Evolutionary conservation across 176 grass and related monocot species (phyloP), one percentile per base, ranked within the genome.

Genomic region (Areca catechu): DNA sequence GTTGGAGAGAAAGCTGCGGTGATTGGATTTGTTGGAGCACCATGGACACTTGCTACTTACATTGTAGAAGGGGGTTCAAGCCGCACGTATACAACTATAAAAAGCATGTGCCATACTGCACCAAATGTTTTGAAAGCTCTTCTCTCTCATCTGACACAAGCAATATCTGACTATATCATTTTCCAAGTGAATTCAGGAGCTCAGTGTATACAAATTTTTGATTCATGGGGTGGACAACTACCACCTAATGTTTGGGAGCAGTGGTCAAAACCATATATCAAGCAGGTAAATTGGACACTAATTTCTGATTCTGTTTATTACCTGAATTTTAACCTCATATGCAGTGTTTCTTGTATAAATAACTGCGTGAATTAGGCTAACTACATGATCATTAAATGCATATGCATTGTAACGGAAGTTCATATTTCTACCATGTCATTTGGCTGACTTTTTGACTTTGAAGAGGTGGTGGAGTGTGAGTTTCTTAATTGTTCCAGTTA

Each of bases 31-130:
- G 93, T 97, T 20, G 93, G 92, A 16, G 93, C 75, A 23, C 93
- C 93, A 76, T 97, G 93, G 93, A 97, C 93, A 66, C 91, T 97
- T 72, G 93, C 83, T 69, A 97, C 92, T 71, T 97, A 91, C 65
- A 77, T 97, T 77, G 77, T 97, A 48, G 92, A 97, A 88, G 92
- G 86, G 5, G 83, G 86, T n/a, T 74, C 80, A 59, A 97, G 86
- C 20, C 90, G 80, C 48, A 97, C 86, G 48, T 97, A 97, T 49
- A 80, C 81, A 72, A 88, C 80, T 61, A 88, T 97, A 77, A 97
- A 91, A 82, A 61, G 80, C 72, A 97, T 97, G 92, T 97, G 86
- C 48, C 71, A 97, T 72, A 91, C 83, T 37, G 65, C 83, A 53
- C 92, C 92, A 56, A 77, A 77, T 78, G 75, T 97, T 43, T 72